Evolutionary conservation across 2,329 filamentous ascomycete species (phyloP).

Genomic region (Thielaviopsis euricoi): DNA sequence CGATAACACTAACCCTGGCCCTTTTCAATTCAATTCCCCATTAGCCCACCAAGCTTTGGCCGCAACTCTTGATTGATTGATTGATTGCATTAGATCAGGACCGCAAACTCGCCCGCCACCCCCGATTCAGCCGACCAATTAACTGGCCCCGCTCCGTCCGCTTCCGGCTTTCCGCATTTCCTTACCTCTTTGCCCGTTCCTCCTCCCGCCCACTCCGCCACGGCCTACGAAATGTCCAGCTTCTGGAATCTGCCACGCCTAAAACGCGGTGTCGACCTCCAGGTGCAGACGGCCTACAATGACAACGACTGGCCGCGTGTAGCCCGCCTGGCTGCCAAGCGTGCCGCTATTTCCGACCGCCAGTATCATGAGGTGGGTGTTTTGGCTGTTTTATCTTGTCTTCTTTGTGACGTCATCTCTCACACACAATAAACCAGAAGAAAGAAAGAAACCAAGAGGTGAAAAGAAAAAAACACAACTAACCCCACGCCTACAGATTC

Average conservation of each 20-base stretch:
- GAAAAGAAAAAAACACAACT: too few relatives aligned
- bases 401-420: not conserved
- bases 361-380: slow-evolving; percentile 36
- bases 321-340: slow-evolving; percentile 35
- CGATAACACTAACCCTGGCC: too few relatives aligned
- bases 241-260: slow-evolving; percentile 20
- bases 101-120: not conserved
- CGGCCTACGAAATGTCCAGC: not conserved
- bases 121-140: not conserved
- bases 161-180: not conserved
- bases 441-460: not conserved
- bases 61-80: too few relatives aligned
- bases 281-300: slow-evolving; percentile 37
- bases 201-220: not conserved
- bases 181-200: not conserved
- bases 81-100: not conserved
- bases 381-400: too few relatives aligned
- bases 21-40: too few relatives aligned
- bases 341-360: slow-evolving; percentile 31
- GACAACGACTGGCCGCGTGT: slow-evolving; percentile 37
- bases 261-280: slow-evolving; percentile 34
- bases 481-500: slow-evolving; percentile 1
- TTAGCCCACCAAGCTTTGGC: too few relatives aligned
- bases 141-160: not conserved
- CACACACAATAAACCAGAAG: not conserved